Evolutionary conservation across 1,284 basidiomycete genomes (phyloP), one percentile per base, ranked within the genome.

Genomic region (Melampsora larici-populina): DNA sequence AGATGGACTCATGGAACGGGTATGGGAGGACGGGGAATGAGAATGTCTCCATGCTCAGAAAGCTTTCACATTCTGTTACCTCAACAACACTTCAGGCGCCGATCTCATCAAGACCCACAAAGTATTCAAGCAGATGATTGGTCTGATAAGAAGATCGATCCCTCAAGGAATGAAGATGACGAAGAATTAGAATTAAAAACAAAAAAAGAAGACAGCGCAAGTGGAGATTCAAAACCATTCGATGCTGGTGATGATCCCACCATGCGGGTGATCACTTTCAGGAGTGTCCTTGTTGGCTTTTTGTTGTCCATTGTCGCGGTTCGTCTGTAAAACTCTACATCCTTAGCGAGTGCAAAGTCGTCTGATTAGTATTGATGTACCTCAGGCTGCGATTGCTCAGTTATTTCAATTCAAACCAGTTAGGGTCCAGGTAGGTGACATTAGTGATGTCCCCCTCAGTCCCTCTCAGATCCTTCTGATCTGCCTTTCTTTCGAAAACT

Each of bases 391-490:
- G 26, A 78, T 78, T 24, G 76, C 69, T 18, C 76, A 78, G 66
- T 62, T 78, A 13, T 78, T 78, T 31, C 76, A 78, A 55, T 78
- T 78, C 49, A 78, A 78, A 49, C 76, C 76, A 29, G 76, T 71
- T 9, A 40, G 76, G 40, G 68, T 78, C 40, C 68, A 78, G 63
- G 76, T 71, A 11, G 49, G 68, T 70, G 26, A 58, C 5, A 58
- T 15, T 18, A 29, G 18, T 58, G 55, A 58, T 58, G 11, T 8
- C 40, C 40, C 40, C 40, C 13, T 13, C 11, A 7, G 7, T 43
- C 13, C 11, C 11, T 43, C 40, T 43, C 40, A 43, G 40, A 43
- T 43, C 6, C 40, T 43, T 9, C 40, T 43, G 40, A 1, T 43
- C 11, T 43, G 40, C 40, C 40, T 13, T 7, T 13, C 40, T 13